These are phyloP conservation scores for rapeseed (Brassica napus) DNA, from an alignment of 345 rosid species.

Conservation along the genomic window DNA sequence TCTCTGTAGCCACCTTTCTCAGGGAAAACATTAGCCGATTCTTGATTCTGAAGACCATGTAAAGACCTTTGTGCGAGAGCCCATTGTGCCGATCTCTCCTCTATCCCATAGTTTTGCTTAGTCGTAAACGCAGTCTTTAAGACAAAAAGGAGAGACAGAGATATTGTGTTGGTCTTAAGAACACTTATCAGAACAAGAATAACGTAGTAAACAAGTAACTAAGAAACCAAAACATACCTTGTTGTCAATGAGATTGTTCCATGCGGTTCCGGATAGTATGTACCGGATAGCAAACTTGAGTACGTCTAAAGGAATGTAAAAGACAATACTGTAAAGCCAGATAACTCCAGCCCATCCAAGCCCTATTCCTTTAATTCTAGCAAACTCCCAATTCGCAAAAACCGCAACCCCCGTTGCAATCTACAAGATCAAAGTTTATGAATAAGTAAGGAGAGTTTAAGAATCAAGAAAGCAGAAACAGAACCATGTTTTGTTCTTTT, in stretches of 20 bases:
- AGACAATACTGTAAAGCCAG: slow-evolving; percentile 77
- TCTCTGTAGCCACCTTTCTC: slow-evolving; percentile 70
- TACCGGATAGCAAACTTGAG: slow-evolving; percentile 78
- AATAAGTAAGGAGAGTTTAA: background rate
- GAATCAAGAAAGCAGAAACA: background rate
- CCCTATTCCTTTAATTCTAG: slow-evolving; percentile 73
- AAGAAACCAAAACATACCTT: slow-evolving; percentile 49
- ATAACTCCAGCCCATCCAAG: slow-evolving; percentile 95
- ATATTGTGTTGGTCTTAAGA: background rate
- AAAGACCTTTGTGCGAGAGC: slow-evolving; percentile 78
- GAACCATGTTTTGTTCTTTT: slow-evolving; percentile 1
- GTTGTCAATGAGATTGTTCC: slow-evolving; percentile 75
- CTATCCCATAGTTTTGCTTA: slow-evolving; percentile 83
- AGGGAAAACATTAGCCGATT: slow-evolving; percentile 42
- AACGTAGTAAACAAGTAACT: background rate
- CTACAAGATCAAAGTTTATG: slow-evolving; percentile 37
- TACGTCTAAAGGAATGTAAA: slow-evolving; percentile 77
- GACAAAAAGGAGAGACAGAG: background rate
- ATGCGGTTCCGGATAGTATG: slow-evolving; percentile 76
- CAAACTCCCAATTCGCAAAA: slow-evolving; percentile 73
- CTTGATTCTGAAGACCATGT: slow-evolving; percentile 78
- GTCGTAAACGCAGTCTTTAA: slow-evolving; percentile 83
- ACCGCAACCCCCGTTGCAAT: slow-evolving; percentile 77
- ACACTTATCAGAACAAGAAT: slow-evolving; percentile 1
- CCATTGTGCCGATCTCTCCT: slow-evolving; percentile 94